Base-by-base conservation (phyloP, 2,329 filamentous ascomycete genomes). In the Colletotrichum sp. region DNA sequence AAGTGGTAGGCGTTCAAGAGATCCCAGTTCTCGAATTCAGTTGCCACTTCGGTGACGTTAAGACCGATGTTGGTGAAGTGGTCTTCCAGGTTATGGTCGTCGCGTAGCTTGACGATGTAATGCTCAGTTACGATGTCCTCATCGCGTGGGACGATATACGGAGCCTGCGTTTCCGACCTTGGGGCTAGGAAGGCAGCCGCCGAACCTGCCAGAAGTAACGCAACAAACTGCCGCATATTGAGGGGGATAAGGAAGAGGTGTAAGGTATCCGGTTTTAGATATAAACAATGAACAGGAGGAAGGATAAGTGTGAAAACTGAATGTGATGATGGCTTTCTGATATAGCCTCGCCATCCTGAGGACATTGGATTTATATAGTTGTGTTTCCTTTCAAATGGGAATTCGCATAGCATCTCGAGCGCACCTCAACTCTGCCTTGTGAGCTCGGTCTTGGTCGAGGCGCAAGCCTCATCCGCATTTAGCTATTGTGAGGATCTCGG, bases 191-290 rank as follows among this genome's bases (percentile, higher is more conserved):
- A n/a, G 18, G 44, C 44, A 49, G 36, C 2, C 18, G 44, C 18
- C 44, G 44, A 49, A 21, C 44, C 44, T 49, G 44, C 18, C 18
- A 49, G 44, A n/a, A 49, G 18, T 3, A 21, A 2, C 4, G 44
- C 18, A 49, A 49, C 9, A 49, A 2, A 49, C 5, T 49, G 44
- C 18, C 18, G 44, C 44, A 49, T 49, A 21, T 49, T 49, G 18
- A 21, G 18, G 3, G 9, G 1, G 1, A 49, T 1, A 12, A 49
- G 0, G 4, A 49, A 21, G 3, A 49, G 44, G 18, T 21, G 4
- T 12, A 2, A 49, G 18, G 44, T 49, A 6, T 4, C 4, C 18
- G 18, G 9, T 7, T 21, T 21, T 28, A 28, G 26, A 2, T 28
- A 28, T 28, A 28, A 28, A 28, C 26, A 28, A 28, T 28, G 26